Conservation (phyloP, 768 basidiomycete species). For the Chalciporus chontae region DNA sequence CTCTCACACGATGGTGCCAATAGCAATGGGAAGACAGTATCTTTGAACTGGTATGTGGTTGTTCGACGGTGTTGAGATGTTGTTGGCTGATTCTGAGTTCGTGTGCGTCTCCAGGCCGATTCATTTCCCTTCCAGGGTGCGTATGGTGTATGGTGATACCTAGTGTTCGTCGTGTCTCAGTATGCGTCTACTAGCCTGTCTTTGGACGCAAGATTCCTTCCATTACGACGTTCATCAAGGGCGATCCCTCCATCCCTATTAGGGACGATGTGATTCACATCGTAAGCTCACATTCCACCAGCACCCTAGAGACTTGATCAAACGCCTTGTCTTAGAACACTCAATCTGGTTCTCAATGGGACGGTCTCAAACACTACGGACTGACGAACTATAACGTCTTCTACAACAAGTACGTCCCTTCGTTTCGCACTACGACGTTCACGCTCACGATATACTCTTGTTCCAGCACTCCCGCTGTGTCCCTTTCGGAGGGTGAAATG, state of each 20-base stretch:
- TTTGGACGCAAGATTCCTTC: constrained; percentile 54
- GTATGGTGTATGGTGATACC: neutral
- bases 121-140: constrained; percentile 62
- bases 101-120: constrained; percentile 45
- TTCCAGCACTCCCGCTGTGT: constrained; percentile 40
- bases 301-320: neutral
- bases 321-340: constrained; percentile 48
- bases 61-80: neutral
- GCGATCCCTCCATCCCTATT: constrained; percentile 12
- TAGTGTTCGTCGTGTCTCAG: neutral
- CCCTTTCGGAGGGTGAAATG: constrained; percentile 44
- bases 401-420: constrained; percentile 54
- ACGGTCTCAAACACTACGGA: constrained; percentile 60
- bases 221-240: constrained; percentile 38
- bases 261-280: constrained; percentile 55
- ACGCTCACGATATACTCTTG: neutral
- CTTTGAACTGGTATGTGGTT: constrained; percentile 56
- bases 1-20: neutral
- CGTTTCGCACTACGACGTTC: neutral
- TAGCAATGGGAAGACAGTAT: constrained; percentile 53
- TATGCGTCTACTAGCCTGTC: constrained; percentile 50
- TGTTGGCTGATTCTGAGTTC: constrained; percentile 1
- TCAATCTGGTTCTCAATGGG: constrained; percentile 71
- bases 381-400: constrained; percentile 50
- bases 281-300: constrained; percentile 32